Evolutionary conservation across 495 filamentous ascomycete species (phyloP), one percentile per base, ranked within the genome.

Genomic region (Aspergillus incahuasiensis): DNA sequence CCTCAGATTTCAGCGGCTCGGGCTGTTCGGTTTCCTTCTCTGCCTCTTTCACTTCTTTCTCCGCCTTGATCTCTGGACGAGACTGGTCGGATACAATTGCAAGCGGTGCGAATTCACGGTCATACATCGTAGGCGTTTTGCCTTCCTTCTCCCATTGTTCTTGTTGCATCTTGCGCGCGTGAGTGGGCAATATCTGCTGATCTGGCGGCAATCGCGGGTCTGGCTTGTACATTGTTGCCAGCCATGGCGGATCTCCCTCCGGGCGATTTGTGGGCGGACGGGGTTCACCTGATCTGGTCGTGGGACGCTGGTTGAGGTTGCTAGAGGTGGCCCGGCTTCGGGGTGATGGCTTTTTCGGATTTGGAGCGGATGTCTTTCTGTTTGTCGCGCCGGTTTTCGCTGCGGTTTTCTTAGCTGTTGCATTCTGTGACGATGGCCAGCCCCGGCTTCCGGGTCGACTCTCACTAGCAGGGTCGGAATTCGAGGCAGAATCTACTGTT

Each of bases 201-300:
- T 98, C 94, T 12, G 90, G 94, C 38, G 94, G 94, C 13, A 98
- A 80, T 38, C 91, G 85, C 35, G 94, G 94, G 67, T 98, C 94
- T 3, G 94, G 95, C 63, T 94, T 95, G 68, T 96, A 98, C 75
- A 95, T 94, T 0, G 86, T 86, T 16, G 91, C 85, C 70, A 97
- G 82, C 94, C 95, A 97, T 35, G 95, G 95, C 7, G 94, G 88
- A 48, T 97, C 92, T 15, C 94, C 95, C 73, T 97, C 95, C 12
- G 91, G 92, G 32, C 86, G 82, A 60, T 90, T 89, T 68, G 82
- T 77, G 67, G 78, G 67, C 71, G 77, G 78, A 70, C 77, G 77
- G 65, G 64, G 70, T 73, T 82, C 78, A 70, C 76, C 78, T 73
- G 79, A 77, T 60, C 84, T 78, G 9, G 88, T 88, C 45, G 82